phyloP scores from a whole-genome alignment of 257 asterid genomes.

The Salvia rosmarinus region DNA sequence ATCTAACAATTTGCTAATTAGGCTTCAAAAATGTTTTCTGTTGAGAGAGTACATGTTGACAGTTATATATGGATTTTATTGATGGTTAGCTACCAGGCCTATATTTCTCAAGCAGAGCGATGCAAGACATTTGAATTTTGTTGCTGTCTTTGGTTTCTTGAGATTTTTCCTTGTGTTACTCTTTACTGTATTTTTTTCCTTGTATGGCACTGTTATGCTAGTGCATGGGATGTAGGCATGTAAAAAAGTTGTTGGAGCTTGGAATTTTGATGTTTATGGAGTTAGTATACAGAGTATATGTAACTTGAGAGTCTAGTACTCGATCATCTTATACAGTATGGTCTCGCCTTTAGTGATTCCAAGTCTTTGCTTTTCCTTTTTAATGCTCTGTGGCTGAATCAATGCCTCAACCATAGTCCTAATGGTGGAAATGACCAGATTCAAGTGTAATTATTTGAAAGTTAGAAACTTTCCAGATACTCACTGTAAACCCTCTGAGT shows the following conservation, averaged over 20 bases:
- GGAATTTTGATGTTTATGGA: conserved; percentile 1
- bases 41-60: neutral
- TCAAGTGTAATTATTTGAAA: neutral
- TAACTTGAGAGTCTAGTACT: neutral
- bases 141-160: conserved; percentile 4
- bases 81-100: neutral
- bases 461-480: conserved; percentile 18
- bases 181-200: neutral
- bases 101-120: neutral
- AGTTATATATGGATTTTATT: neutral
- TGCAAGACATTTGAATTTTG: neutral
- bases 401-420: conserved; percentile 1
- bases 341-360: no score
- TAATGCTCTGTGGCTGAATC: no score
- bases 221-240: neutral
- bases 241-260: neutral
- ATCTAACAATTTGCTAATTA: neutral
- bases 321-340: no score
- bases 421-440: neutral
- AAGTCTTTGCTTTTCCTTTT: no score
- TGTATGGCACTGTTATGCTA: conserved; percentile 6
- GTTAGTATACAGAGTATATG: neutral
- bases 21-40: neutral
- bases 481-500: neutral
- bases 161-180: no score